A percentile compares a stretch with the other conserved stretches of the same genome.
Conservation (phyloP, 208 protist genomes). For the Wallacemonas rigidus region DNA sequence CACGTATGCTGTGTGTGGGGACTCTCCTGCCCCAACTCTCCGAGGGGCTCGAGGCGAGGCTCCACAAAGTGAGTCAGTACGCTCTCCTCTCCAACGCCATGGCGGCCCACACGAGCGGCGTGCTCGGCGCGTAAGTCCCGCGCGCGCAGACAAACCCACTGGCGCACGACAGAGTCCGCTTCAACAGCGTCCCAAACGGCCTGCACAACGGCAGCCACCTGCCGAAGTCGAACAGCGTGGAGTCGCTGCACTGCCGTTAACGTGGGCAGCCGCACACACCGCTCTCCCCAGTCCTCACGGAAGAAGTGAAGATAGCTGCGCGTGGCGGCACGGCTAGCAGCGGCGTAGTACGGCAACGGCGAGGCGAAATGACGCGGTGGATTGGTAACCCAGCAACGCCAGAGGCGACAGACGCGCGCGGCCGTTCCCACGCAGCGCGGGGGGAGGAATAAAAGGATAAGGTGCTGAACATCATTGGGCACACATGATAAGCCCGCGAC, state of each 20-base stretch:
- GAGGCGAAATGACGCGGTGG: background rate
- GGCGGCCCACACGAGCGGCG: background rate
- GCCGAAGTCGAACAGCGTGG: background rate
- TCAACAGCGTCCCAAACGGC: slow-evolving; percentile 11
- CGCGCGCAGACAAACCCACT: slow-evolving; percentile 7
- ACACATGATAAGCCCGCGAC: slow-evolving; percentile 6
- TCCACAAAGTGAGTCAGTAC: background rate
- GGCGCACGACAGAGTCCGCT: slow-evolving; percentile 7
- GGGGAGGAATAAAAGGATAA: slow-evolving; percentile 33
- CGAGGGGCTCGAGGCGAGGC: background rate
- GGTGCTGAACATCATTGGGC: slow-evolving; percentile 32
- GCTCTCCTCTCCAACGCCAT: background rate
- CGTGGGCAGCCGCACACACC: slow-evolving; percentile 29
- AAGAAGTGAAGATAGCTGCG: slow-evolving; percentile 42
- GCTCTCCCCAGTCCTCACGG: slow-evolving; percentile 43
- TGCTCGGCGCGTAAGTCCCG: slow-evolving; percentile 11
- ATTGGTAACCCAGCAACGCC: slow-evolving; percentile 23
- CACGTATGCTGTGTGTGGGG: background rate
- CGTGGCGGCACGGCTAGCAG: slow-evolving; percentile 32
- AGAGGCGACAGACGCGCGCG: slow-evolving; percentile 31
- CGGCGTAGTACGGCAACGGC: slow-evolving; percentile 21
- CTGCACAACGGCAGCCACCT: slow-evolving; percentile 15
- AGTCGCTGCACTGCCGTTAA: slow-evolving; percentile 41
- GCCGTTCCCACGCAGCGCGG: slow-evolving; percentile 35
- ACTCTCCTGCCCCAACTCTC: background rate